Base-by-base conservation (phyloP, 2,329 filamentous ascomycete species). In the Xylariaceae sp. region DNA sequence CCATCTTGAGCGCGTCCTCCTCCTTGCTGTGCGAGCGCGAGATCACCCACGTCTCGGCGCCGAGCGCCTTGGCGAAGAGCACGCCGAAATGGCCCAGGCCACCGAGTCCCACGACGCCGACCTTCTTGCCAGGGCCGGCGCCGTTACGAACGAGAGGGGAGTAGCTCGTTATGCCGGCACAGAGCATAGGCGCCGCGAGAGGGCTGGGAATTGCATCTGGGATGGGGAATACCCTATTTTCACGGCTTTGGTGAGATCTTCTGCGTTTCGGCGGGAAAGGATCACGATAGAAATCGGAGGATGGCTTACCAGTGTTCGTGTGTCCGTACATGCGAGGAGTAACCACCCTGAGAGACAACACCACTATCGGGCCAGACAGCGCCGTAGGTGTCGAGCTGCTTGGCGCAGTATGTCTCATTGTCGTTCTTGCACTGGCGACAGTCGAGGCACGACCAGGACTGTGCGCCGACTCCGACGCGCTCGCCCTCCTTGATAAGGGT, bases 101-200 rank as follows among this genome's bases (percentile, higher is more conserved):
- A 15, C 83, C 83, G 50, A 89, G 69, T 48, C 86, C 86, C 8
- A 89, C 78, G 46, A 90, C 78, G 29, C 77, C 86, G 17, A 89
- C 80, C 68, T 87, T 88, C 72, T 87, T 88, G 48, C 88, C 87
- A 1, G 85, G 85, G 0, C 85, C 85, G 45, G 77, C 76, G 17
- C 85, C 85, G 57, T 89, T 82, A 37, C 87, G 78, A 49, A 87
- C 82, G 12, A 95, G 73, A 1, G 89, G 88, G 45, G 79, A 85
- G 69, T 82, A 94, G 44, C 81, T 81, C 3, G 89, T 94, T 51
- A 94, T 73, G 49, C 89, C 89, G 31, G 87, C 89, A 64, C 89
- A 94, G 52, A 93, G 75, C 85, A 90, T 89, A 9, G 85, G 86
- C 2, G 87, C 88, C 1, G 83, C 86, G 38, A 82, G 65, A 41